Conservation (phyloP, 2,329 filamentous ascomycete genomes). For the Bipolaris gigantea region DNA sequence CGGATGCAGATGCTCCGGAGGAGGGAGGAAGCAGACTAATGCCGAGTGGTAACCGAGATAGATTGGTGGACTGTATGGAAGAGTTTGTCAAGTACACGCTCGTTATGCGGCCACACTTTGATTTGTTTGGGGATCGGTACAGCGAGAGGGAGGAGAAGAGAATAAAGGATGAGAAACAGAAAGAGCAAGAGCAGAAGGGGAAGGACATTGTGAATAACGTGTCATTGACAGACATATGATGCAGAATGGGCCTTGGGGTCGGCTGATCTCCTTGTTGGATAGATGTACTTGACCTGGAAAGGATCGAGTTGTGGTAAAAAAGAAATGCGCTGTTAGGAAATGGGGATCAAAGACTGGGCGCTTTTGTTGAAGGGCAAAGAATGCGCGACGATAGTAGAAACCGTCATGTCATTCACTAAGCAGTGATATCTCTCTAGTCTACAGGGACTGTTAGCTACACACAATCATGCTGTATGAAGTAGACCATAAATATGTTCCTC, state of each 20-base stretch:
- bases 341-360: too few relatives aligned
- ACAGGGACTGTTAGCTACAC: too few relatives aligned
- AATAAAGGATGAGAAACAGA: conserved; percentile 25
- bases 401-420: too few relatives aligned
- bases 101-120: conserved; percentile 63
- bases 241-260: too few relatives aligned
- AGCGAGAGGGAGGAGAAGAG: conserved; percentile 59
- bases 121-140: conserved; percentile 63
- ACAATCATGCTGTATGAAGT: too few relatives aligned
- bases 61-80: conserved; percentile 68
- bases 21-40: conserved; percentile 53
- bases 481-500: too few relatives aligned
- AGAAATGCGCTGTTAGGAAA: too few relatives aligned
- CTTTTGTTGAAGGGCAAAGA: too few relatives aligned
- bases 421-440: too few relatives aligned
- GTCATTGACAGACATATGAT: neutral
- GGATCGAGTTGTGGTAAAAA: too few relatives aligned
- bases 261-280: neutral
- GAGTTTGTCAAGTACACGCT: conserved; percentile 71
- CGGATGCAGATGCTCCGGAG: conserved; percentile 51
- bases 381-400: too few relatives aligned
- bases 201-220: neutral
- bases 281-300: too few relatives aligned
- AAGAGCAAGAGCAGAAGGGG: neutral
- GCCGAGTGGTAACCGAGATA: conserved; percentile 58